These are phyloP conservation scores for Sonneratia alba DNA, from an alignment of 345 rosid species.

Conservation along the genomic window DNA sequence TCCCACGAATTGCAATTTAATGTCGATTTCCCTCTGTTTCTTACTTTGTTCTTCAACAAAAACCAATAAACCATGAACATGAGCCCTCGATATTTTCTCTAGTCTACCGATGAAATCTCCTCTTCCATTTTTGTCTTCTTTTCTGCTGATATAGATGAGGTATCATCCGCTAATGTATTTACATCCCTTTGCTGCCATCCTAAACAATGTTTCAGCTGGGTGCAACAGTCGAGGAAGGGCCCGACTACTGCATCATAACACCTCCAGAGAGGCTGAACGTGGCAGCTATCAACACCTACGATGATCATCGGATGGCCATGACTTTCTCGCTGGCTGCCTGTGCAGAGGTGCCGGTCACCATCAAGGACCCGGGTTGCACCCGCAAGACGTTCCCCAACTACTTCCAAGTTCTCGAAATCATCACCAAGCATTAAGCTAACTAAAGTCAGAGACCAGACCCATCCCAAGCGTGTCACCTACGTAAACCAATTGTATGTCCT, in stretches of 20 bases:
- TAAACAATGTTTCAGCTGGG: slow-evolving; percentile 47
- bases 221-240: slow-evolving; percentile 95
- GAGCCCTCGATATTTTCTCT: background rate
- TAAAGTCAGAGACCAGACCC: background rate
- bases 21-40: background rate
- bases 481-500: background rate
- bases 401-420: slow-evolving; percentile 74
- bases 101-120: background rate
- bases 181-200: background rate
- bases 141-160: background rate
- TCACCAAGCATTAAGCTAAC: slow-evolving; percentile 40
- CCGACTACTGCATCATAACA: slow-evolving; percentile 89
- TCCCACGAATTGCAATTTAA: background rate
- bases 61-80: background rate
- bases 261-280: slow-evolving; percentile 74
- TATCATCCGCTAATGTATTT: background rate
- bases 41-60: background rate
- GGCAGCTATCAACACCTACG: slow-evolving; percentile 80
- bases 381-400: slow-evolving; percentile 91
- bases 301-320: slow-evolving; percentile 99
- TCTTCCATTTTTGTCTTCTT: slow-evolving; percentile 3
- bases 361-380: slow-evolving; percentile 89
- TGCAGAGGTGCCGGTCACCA: slow-evolving; percentile 86
- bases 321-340: slow-evolving; percentile 96
- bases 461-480: background rate